phyloP scores from a whole-genome alignment of 805 yeast genomes.

The Blastobotrys chiropterorum region DNA sequence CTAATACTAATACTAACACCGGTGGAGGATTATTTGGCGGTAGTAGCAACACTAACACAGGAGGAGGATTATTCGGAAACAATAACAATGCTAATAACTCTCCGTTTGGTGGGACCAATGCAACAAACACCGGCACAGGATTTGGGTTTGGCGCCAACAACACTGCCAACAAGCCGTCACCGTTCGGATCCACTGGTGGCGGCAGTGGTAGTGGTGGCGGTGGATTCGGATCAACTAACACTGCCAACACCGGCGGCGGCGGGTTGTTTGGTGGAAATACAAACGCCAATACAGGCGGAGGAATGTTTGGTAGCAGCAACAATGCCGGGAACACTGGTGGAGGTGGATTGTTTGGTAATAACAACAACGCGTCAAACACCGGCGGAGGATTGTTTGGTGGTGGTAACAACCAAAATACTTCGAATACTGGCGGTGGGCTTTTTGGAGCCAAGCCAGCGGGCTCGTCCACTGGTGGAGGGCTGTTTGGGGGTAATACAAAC shows the following conservation, averaged over 20 bases:
- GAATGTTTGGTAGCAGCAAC: slow-evolving; percentile 34
- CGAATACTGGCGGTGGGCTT: slow-evolving; percentile 32
- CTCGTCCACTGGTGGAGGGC: slow-evolving; percentile 17
- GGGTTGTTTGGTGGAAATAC: slow-evolving; percentile 19
- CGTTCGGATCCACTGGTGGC: slow-evolving; percentile 25
- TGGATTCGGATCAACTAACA: slow-evolving; percentile 13
- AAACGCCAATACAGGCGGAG: slow-evolving; percentile 27
- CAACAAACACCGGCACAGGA: slow-evolving; percentile 14
- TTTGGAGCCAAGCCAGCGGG: slow-evolving; percentile 31
- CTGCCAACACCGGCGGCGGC: slow-evolving; percentile 15
- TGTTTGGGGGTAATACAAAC: slow-evolving; percentile 34
- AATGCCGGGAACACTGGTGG: slow-evolving; percentile 10
- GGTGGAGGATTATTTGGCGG: slow-evolving; percentile 27
- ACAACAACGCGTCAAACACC: slow-evolving; percentile 18
- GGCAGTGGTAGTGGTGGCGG: slow-evolving; percentile 15
- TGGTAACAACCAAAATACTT: slow-evolving; percentile 20
- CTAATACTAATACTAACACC: slow-evolving; percentile 12
- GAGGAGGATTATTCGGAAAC: slow-evolving; percentile 11
- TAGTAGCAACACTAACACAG: slow-evolving; percentile 3
- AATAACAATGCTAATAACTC: slow-evolving; percentile 1
- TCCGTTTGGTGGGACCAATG: slow-evolving; percentile 1
- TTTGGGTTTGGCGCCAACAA: slow-evolving; percentile 15
- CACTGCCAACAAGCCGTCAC: slow-evolving; percentile 23
- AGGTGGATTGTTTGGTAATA: slow-evolving; percentile 17
- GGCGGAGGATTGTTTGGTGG: slow-evolving; percentile 42